phyloP scores from a whole-genome alignment of 495 filamentous ascomycete genomes.

The Penicillium diatomitis region DNA sequence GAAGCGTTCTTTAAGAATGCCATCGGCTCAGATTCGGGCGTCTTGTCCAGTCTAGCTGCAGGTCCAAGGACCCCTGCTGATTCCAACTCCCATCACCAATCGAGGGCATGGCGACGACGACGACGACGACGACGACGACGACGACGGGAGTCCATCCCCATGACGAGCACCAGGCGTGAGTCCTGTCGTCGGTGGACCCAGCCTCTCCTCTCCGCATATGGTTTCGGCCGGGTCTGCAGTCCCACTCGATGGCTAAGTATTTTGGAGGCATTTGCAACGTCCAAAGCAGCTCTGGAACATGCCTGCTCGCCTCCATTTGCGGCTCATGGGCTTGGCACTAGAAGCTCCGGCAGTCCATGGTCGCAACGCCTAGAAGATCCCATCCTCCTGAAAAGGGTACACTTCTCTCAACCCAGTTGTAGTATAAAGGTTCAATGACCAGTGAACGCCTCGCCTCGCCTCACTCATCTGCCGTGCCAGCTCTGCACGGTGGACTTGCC shows the following conservation, averaged over 20 bases:
- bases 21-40: too few species aligned
- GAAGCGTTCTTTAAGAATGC: too few species aligned
- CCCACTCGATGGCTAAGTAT: not conserved
- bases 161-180: not conserved
- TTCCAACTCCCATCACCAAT: too few species aligned
- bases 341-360: not conserved
- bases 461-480: too few species aligned
- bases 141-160: not conserved
- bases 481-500: too few species aligned
- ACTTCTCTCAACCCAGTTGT: too few species aligned
- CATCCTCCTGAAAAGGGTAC: too few species aligned
- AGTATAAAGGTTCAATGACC: too few species aligned
- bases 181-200: not conserved
- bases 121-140: too few species aligned
- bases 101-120: too few species aligned
- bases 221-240: not conserved
- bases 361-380: too few species aligned
- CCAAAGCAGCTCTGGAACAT: not conserved
- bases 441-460: too few species aligned
- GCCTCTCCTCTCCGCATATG: constrained; percentile 7
- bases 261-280: not conserved
- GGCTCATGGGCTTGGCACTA: not conserved
- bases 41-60: not conserved
- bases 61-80: not conserved
- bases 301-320: not conserved